Evolutionary conservation across 176 grass and related monocot genomes (phyloP), one percentile per base, ranked within the genome.

Genomic region (Cenchrus purpureus): DNA sequence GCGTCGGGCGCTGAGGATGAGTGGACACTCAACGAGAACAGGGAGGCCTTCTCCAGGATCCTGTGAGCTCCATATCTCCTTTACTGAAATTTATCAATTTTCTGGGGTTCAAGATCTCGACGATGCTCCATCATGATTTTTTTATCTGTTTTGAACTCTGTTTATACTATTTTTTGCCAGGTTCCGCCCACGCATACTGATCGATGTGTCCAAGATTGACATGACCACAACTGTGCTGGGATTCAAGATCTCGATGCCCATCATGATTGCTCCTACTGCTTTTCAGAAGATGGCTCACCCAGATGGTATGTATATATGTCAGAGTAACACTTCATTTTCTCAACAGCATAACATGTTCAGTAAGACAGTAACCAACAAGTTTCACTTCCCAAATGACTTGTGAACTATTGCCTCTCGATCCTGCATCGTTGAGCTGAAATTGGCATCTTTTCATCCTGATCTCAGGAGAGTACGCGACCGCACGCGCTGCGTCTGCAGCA

Each of bases 231-330:
- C 93, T 52, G 74, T 98, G 46, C 88, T 98, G 43, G 96, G 96
- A 34, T 98, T 95, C 86, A 98, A 95, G 81, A 90, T 98, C 65
- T 98, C 96, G 19, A 98, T 98, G 96, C 93, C 96, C 45, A 98
- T 98, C 79, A 92, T 98, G 96, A 79, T 98, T 79, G 90, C 96
- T 51, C 96, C 96, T 10, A 80, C 97, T 89, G 97, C 97, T 62
- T 52, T 99, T 15, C 97, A 99, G 78, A 99, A 96, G 88, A 99
- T 99, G 97, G 97, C 97, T 42, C 97, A 99, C 68, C 97, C 93
- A 42, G 97, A 99, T 50, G 97, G 97, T 99, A 88, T 40, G 34
- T 34, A 34, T 34, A 3, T 34, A 34, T 45, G 55, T 6, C 52
- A 37, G 14, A 37, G 56, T 34, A 61, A 49, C 10, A 19, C 17